phyloP scores from a whole-genome alignment of 139 green algal genomes.

The Coccomyxa sp. region DNA sequence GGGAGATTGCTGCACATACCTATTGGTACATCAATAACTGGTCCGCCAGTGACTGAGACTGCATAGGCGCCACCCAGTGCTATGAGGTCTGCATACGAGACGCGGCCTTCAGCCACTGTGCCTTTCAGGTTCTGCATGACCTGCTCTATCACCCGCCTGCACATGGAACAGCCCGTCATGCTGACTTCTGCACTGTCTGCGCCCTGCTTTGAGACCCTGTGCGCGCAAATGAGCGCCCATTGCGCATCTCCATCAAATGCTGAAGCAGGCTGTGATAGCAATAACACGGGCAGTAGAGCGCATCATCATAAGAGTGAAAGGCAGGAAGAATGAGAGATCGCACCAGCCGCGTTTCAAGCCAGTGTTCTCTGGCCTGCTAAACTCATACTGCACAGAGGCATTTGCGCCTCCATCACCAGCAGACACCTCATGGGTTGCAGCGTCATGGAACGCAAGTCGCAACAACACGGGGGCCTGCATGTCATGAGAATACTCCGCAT shows the following conservation, averaged over 20 bases:
- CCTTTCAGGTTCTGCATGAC: slow-evolving; percentile 40
- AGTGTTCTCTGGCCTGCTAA: slow-evolving; percentile 80
- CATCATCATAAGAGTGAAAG: too few species aligned
- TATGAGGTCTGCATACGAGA: slow-evolving; percentile 75
- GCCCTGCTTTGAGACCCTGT: too few species aligned
- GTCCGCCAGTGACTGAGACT: slow-evolving; percentile 64
- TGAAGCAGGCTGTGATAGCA: too few species aligned
- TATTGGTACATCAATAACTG: slow-evolving; percentile 53
- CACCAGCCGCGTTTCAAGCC: slow-evolving; percentile 72
- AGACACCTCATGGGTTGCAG: slow-evolving; percentile 54
- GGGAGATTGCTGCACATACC: slow-evolving; percentile 10
- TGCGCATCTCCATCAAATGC: too few species aligned
- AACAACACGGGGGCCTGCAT: slow-evolving; percentile 67
- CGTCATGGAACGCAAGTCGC: slow-evolving; percentile 85
- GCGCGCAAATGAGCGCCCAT: too few species aligned
- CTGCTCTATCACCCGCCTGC: neutral
- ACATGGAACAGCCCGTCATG: too few species aligned
- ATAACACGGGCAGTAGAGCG: too few species aligned
- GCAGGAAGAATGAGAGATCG: too few species aligned
- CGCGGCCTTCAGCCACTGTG: slow-evolving; percentile 44
- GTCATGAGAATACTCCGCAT: neutral
- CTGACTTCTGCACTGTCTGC: too few species aligned
- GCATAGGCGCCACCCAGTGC: slow-evolving; percentile 63
- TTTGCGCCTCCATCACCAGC: slow-evolving; percentile 74
- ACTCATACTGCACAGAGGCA: slow-evolving; percentile 75